A percentile compares a stretch with the other conserved stretches of the same genome.
Conservation (phyloP, 371 early-diverging fungal genomes). For the Syncephalastrum contaminatum region DNA sequence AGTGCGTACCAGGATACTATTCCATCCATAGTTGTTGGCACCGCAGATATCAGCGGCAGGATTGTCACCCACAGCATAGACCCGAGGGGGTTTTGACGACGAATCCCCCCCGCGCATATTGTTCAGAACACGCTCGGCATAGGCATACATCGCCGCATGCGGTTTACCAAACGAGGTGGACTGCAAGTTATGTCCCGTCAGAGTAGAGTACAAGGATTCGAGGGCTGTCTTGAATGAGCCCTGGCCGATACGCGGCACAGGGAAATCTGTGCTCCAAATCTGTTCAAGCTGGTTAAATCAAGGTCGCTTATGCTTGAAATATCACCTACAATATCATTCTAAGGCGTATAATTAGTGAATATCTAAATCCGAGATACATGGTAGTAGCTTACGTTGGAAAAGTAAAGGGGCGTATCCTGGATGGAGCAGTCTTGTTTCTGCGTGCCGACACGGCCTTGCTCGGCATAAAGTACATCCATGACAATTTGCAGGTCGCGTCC, state of each 20-base stretch:
- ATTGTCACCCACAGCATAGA: slow-evolving; percentile 78
- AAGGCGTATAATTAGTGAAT: neutral
- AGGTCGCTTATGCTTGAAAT: neutral
- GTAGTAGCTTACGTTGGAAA: slow-evolving; percentile 62
- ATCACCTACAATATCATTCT: slow-evolving; percentile 44
- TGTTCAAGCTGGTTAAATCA: slow-evolving; percentile 10
- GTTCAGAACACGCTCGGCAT: slow-evolving; percentile 57
- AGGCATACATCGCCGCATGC: slow-evolving; percentile 68
- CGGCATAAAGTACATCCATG: slow-evolving; percentile 70
- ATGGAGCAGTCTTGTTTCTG: slow-evolving; percentile 34
- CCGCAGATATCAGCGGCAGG: slow-evolving; percentile 79
- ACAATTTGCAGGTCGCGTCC: slow-evolving; percentile 85
- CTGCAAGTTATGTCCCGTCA: slow-evolving; percentile 44
- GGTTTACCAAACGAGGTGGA: slow-evolving; percentile 88
- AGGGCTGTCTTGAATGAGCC: slow-evolving; percentile 76
- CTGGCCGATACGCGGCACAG: slow-evolving; percentile 77
- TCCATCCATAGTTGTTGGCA: slow-evolving; percentile 83
- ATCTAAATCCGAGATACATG: neutral
- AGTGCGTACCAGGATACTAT: slow-evolving; percentile 76
- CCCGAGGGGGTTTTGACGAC: slow-evolving; percentile 19
- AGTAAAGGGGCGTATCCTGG: slow-evolving; percentile 73
- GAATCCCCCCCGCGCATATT: neutral
- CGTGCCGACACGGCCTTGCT: slow-evolving; percentile 63
- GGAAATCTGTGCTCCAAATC: slow-evolving; percentile 86
- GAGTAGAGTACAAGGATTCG: slow-evolving; percentile 46